Evolutionary conservation across 495 filamentous ascomycete species (phyloP).

Genomic region (Aspergillus affinis): DNA sequence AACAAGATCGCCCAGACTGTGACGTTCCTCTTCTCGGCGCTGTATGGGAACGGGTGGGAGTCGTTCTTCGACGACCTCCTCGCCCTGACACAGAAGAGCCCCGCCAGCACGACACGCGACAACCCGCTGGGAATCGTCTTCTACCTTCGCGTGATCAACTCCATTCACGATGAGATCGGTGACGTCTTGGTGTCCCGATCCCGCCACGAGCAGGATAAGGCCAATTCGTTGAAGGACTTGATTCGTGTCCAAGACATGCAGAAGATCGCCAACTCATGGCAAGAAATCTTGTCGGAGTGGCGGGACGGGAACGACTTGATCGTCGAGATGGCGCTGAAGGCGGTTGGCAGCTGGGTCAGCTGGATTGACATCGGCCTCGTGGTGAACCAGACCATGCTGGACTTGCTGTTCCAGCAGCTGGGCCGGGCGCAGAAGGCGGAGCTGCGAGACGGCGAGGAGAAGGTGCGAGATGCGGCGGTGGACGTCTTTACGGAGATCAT

Average conservation of each 20-base stretch:
- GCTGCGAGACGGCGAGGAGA: conserved; percentile 58
- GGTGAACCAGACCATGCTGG: conserved; percentile 82
- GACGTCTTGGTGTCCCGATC: conserved; percentile 81
- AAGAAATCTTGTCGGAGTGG: conserved; percentile 83
- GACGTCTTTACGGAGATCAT: conserved; percentile 94
- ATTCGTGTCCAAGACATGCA: conserved; percentile 79
- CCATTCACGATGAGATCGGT: conserved; percentile 96
- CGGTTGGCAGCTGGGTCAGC: conserved; percentile 91
- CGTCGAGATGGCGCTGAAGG: conserved; percentile 82
- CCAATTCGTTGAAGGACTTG: conserved; percentile 84
- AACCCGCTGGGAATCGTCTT: conserved; percentile 77
- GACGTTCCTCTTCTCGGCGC: conserved; percentile 81
- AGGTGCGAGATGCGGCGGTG: conserved; percentile 81
- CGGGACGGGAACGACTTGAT: conserved; percentile 68
- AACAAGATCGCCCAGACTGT: conserved; percentile 97
- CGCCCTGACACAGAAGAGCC: conserved; percentile 54
- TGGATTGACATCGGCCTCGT: conserved; percentile 96
- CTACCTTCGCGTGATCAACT: conserved; percentile 82
- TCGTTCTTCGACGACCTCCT: conserved; percentile 87
- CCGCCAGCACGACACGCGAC: conserved; percentile 54
- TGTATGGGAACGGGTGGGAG: conserved; percentile 84
- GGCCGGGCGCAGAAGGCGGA: conserved; percentile 57
- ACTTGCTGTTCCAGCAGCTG: conserved; percentile 76
- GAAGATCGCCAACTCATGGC: conserved; percentile 85
- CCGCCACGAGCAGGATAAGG: conserved; percentile 70